Percentiles rank a stretch among this genome's conserved stretches.
Evolutionary conservation across 768 basidiomycete species (phyloP).

Genomic region (Tulasnella sp.): DNA sequence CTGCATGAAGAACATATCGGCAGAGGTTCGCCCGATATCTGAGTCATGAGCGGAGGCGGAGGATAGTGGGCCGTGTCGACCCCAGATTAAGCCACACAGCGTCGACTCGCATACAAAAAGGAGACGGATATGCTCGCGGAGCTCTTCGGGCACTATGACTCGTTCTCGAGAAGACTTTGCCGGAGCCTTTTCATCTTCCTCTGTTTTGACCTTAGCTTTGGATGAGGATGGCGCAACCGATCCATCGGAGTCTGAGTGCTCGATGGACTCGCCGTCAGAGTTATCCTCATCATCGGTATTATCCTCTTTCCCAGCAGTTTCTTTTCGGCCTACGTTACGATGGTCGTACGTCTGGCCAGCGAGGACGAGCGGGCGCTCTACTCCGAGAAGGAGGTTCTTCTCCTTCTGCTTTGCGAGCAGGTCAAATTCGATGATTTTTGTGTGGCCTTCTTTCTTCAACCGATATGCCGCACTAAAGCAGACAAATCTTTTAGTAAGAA

Average conservation of each 20-base stretch:
- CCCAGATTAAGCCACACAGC: conserved; percentile 83
- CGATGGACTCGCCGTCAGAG: conserved; percentile 29
- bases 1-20: conserved; percentile 97
- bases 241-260: neutral
- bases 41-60: conserved; percentile 43
- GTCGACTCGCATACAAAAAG: conserved; percentile 73
- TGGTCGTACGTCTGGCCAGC: conserved; percentile 16
- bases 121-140: conserved; percentile 81
- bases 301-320: conserved; percentile 25
- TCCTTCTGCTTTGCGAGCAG: conserved; percentile 68
- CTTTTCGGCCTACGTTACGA: conserved; percentile 17
- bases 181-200: conserved; percentile 56
- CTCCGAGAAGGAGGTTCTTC: conserved; percentile 37
- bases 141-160: conserved; percentile 82
- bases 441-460: conserved; percentile 86
- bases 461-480: conserved; percentile 58
- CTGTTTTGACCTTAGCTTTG: conserved; percentile 33
- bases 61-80: conserved; percentile 80
- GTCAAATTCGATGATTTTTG: conserved; percentile 91
- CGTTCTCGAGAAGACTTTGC: conserved; percentile 49
- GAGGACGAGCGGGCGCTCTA: conserved; percentile 71
- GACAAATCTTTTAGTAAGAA: conserved; percentile 8
- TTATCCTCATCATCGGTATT: conserved; percentile 29
- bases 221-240: conserved; percentile 16
- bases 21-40: conserved; percentile 44